Evolutionary conservation across 306 rosid species (phyloP).

Genomic region (Cicer pinnatifidum): DNA sequence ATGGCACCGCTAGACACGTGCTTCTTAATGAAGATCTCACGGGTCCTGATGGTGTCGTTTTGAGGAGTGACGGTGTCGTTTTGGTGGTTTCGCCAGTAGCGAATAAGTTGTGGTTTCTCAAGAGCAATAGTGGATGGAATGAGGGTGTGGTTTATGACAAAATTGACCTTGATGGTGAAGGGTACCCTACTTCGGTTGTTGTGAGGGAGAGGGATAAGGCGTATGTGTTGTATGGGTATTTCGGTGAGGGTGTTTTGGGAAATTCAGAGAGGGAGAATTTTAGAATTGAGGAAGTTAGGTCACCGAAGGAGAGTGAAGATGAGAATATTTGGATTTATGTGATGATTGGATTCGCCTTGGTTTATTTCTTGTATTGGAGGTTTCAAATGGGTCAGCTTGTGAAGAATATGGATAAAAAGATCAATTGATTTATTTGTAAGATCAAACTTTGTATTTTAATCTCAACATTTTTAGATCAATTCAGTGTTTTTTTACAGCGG

Average conservation of each 20-base stretch:
- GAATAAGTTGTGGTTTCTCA: conserved; percentile 61
- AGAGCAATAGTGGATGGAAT: conserved; percentile 71
- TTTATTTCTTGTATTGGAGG: conserved; percentile 77
- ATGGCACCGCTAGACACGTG: conserved; percentile 64
- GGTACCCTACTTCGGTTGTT: conserved; percentile 64
- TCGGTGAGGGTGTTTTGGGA: conserved; percentile 57
- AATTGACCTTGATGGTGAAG: conserved; percentile 63
- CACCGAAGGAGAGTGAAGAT: conserved; percentile 54
- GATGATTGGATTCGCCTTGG: conserved; percentile 72
- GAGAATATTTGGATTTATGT: conserved; percentile 66
- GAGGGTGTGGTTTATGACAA: conserved; percentile 64
- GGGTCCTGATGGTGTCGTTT: conserved; percentile 61
- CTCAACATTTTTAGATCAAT: background rate
- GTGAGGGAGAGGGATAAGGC: conserved; percentile 56
- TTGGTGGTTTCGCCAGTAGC: conserved; percentile 59
- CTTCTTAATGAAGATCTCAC: conserved; percentile 54
- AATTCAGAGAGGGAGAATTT: conserved; percentile 59
- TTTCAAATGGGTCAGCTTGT: conserved; percentile 72
- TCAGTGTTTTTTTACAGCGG: background rate
- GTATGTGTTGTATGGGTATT: conserved; percentile 69
- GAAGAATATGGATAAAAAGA: conserved; percentile 63
- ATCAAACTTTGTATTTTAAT: background rate
- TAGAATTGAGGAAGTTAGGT: conserved; percentile 62
- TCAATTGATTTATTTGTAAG: conserved; percentile 36
- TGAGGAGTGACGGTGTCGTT: conserved; percentile 70